These are phyloP conservation scores for Lobosporangium transversale DNA, from an alignment of 192 early-diverging fungal genomes.

Conservation along the genomic window DNA sequence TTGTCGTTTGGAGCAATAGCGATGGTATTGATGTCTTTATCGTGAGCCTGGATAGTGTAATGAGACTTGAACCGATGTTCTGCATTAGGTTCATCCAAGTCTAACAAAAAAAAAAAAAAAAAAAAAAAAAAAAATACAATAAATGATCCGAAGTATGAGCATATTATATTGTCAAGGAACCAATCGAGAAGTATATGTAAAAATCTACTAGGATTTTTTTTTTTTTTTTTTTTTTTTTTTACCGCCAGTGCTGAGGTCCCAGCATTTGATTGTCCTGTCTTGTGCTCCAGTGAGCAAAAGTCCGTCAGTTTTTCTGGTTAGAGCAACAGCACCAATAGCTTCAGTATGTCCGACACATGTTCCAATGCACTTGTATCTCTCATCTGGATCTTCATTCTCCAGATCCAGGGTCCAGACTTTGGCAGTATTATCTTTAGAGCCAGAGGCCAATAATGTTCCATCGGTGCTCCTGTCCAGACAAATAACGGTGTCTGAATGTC, in stretches of 20 bases:
- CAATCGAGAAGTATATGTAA: background rate
- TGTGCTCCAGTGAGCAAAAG: constrained; percentile 90
- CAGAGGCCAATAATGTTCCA: constrained; percentile 80
- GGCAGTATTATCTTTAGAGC: constrained; percentile 92
- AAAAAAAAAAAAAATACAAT: background rate
- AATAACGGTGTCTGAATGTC: constrained; percentile 90
- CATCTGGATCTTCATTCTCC: constrained; percentile 60
- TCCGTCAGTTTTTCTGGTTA: constrained; percentile 70
- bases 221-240: constrained; percentile 6
- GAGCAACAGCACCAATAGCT: constrained; percentile 87
- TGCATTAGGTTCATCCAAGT: constrained; percentile 49
- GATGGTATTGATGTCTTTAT: constrained; percentile 96
- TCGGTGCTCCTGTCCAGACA: constrained; percentile 76
- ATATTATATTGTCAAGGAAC: background rate
- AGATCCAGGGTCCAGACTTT: constrained; percentile 82
- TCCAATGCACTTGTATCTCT: constrained; percentile 73
- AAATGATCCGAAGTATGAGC: too few relatives aligned
- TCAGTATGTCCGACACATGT: constrained; percentile 91
- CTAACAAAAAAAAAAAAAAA: constrained; percentile 6
- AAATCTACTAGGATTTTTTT: background rate
- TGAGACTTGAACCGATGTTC: constrained; percentile 68
- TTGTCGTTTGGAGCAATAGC: constrained; percentile 91
- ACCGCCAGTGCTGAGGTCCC: constrained; percentile 79
- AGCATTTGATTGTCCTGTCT: constrained; percentile 95
- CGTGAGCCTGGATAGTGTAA: constrained; percentile 95